A percentile compares a stretch with the other conserved stretches of the same genome.
phyloP scores from a whole-genome alignment of 805 yeast genomes.

The Hanseniaspora clermontiae region DNA sequence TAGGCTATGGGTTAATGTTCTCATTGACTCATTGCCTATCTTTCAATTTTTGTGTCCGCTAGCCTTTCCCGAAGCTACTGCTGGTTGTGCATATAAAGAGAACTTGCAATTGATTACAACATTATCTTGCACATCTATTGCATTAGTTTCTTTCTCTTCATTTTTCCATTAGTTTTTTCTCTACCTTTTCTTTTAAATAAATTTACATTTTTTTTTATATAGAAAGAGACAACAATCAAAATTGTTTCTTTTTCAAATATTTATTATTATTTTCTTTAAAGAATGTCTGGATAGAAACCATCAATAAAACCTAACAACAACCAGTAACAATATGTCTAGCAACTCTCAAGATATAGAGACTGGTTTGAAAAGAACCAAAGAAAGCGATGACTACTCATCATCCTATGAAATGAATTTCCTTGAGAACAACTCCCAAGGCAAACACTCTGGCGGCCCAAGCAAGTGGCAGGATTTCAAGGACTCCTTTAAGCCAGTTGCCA shows the following conservation, averaged over 20 bases:
- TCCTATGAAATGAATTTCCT: background rate
- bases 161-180: too few relatives aligned
- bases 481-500: slow-evolving; percentile 35
- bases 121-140: too few relatives aligned
- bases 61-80: background rate
- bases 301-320: too few relatives aligned
- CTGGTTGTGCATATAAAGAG: background rate
- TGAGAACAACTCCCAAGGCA: background rate
- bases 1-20: background rate
- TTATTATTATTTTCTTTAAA: too few relatives aligned
- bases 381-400: background rate
- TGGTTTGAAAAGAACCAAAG: background rate
- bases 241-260: too few relatives aligned
- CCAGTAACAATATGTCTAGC: background rate
- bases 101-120: too few relatives aligned
- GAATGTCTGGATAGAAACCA: too few relatives aligned
- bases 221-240: too few relatives aligned
- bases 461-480: slow-evolving; percentile 36
- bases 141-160: too few relatives aligned
- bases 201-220: too few relatives aligned
- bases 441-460: background rate
- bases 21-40: background rate
- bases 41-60: background rate
- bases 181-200: too few relatives aligned
- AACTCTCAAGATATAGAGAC: background rate